Conservation (phyloP, 306 rosid species). For the Notholithocarpus densiflorus region DNA sequence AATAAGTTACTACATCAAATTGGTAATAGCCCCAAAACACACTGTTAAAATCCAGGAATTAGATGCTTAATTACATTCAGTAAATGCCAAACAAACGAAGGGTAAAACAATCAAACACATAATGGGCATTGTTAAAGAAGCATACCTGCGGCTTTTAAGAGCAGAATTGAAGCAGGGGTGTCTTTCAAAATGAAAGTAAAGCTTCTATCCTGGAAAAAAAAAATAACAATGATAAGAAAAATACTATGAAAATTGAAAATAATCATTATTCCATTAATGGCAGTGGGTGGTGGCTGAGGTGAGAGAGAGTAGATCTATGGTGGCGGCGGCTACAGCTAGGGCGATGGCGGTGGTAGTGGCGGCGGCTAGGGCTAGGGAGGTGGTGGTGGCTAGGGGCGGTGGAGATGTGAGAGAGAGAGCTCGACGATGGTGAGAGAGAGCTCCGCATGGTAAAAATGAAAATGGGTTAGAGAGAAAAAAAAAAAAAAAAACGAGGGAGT, state of each 20-base stretch:
- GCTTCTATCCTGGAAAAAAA: conserved; percentile 69
- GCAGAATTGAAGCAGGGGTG: conserved; percentile 92
- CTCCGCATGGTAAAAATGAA: too few species aligned
- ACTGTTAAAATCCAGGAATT: background rate
- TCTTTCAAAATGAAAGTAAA: conserved; percentile 90
- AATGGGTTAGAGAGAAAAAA: too few species aligned
- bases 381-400: too few species aligned
- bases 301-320: too few species aligned
- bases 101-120: conserved; percentile 21
- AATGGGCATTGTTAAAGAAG: background rate
- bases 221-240: background rate
- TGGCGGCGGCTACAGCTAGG: too few species aligned
- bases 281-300: too few species aligned
- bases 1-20: background rate
- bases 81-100: background rate
- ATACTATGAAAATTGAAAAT: background rate
- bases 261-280: too few species aligned
- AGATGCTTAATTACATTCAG: background rate
- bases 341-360: too few species aligned
- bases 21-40: background rate
- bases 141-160: conserved; percentile 93
- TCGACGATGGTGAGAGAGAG: too few species aligned
- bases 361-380: too few species aligned
- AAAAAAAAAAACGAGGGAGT: too few species aligned
- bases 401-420: too few species aligned